phyloP scores from a whole-genome alignment of 805 yeast species.

The Hanseniaspora hatyaiensis region DNA sequence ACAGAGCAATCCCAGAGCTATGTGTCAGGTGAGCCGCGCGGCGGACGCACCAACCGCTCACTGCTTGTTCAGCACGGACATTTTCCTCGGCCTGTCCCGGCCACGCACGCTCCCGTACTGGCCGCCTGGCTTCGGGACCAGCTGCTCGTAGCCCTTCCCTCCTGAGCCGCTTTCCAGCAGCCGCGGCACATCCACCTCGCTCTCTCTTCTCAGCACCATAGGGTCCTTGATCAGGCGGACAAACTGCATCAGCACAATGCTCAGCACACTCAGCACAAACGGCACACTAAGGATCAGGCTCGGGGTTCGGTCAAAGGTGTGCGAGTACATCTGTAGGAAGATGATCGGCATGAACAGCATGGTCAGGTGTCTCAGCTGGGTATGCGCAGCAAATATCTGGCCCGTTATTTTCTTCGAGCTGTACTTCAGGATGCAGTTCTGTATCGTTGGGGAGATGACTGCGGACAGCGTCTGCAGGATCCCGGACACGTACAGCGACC shows the following conservation, averaged over 20 bases:
- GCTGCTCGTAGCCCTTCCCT: too few species aligned
- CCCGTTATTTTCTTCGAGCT: constrained; percentile 50
- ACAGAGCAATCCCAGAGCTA: too few species aligned
- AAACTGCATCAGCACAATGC: constrained; percentile 20
- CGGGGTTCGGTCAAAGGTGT: constrained; percentile 33
- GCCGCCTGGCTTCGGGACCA: too few species aligned
- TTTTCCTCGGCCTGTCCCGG: background rate
- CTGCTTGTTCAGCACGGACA: background rate
- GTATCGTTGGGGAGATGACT: constrained; percentile 45
- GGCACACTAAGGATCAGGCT: constrained; percentile 30
- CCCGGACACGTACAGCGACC: constrained; percentile 22
- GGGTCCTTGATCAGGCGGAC: constrained; percentile 21
- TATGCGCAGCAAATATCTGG: constrained; percentile 60
- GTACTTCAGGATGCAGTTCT: constrained; percentile 50
- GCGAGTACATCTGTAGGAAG: constrained; percentile 38
- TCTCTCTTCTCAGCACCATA: constrained; percentile 19
- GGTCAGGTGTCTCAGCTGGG: constrained; percentile 43
- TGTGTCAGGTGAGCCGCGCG: too few species aligned
- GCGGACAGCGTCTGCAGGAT: constrained; percentile 39
- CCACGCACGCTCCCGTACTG: background rate
- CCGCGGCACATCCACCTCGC: constrained; percentile 16
- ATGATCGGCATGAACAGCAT: constrained; percentile 40
- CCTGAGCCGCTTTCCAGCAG: background rate
- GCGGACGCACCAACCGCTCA: too few species aligned
- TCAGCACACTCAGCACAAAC: constrained; percentile 18